These are phyloP conservation scores for Royoungia palumana DNA, from an alignment of 768 basidiomycete genomes.

Conservation along the genomic window DNA sequence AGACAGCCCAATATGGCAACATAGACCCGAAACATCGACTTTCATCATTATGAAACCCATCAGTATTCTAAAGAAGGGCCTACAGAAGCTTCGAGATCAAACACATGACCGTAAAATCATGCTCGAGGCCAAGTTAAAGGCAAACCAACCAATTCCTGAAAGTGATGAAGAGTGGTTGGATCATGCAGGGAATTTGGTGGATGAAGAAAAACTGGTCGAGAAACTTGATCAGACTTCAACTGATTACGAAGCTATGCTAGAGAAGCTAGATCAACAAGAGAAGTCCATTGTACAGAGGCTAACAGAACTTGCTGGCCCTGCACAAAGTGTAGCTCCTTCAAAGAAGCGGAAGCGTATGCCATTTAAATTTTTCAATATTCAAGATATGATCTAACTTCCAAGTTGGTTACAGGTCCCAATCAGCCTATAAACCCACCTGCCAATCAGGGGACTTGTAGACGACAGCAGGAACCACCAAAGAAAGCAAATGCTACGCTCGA, in stretches of 20 bases:
- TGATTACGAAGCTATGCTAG: slow-evolving; percentile 21
- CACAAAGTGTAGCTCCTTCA: too few species aligned
- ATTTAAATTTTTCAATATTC: too few species aligned
- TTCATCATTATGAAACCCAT: slow-evolving; percentile 7
- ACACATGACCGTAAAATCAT: slow-evolving; percentile 6
- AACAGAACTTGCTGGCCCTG: neutral
- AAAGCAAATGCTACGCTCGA: too few species aligned
- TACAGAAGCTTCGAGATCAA: slow-evolving; percentile 13
- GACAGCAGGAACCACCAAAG: too few species aligned
- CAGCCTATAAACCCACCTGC: too few species aligned
- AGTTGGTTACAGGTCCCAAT: too few species aligned
- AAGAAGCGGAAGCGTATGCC: too few species aligned
- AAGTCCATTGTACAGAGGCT: slow-evolving; percentile 3
- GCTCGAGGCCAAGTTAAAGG: slow-evolving; percentile 10
- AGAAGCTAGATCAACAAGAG: slow-evolving; percentile 1
- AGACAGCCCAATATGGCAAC: too few species aligned
- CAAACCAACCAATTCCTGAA: slow-evolving; percentile 14
- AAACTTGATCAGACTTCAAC: too few species aligned
- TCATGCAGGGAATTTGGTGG: slow-evolving; percentile 21
- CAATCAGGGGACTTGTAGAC: too few species aligned
- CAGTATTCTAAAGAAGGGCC: slow-evolving; percentile 16
- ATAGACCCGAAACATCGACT: too few species aligned
- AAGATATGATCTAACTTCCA: too few species aligned
- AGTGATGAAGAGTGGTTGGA: slow-evolving; percentile 24
- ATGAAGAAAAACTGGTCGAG: slow-evolving; percentile 21